Conservation (phyloP, 1,284 basidiomycete genomes). For the Puccinia horiana region DNA sequence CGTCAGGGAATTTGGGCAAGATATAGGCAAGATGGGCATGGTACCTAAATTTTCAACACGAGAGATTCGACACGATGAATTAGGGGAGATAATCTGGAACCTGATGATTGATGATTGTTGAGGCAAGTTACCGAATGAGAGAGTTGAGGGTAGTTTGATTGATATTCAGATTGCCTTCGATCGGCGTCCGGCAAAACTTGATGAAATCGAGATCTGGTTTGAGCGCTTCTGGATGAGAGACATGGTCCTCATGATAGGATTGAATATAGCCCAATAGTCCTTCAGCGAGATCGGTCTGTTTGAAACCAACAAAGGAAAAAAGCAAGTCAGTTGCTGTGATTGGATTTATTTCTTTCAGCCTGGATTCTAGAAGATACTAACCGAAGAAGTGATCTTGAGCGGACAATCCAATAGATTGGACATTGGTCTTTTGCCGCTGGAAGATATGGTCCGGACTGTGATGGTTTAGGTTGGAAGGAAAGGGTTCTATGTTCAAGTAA, state of each 20-base stretch:
- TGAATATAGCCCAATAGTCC: conserved; percentile 24
- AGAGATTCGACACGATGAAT: not conserved
- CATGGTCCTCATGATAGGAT: conserved; percentile 35
- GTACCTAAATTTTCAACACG: conserved; percentile 65
- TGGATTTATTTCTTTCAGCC: not conserved
- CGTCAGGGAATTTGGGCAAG: conserved; percentile 69
- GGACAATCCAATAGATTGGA: conserved; percentile 36
- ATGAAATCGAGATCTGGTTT: conserved; percentile 24
- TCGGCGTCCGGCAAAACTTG: conserved; percentile 11
- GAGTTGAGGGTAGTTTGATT: conserved; percentile 28
- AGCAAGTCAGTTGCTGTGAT: not conserved
- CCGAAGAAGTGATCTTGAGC: conserved; percentile 20
- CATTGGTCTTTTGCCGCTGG: too few relatives aligned
- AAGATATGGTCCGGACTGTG: too few relatives aligned
- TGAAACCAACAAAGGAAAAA: not conserved
- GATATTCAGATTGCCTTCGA: conserved; percentile 18
- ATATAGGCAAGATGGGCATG: conserved; percentile 82
- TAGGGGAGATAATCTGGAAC: not conserved
- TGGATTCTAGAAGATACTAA: not conserved
- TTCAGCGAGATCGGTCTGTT: conserved; percentile 23
- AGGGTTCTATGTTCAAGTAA: too few relatives aligned
- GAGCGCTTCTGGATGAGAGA: conserved; percentile 26
- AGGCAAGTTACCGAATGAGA: conserved; percentile 16
- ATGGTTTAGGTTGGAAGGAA: too few relatives aligned
- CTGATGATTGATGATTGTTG: not conserved